Base-by-base conservation (phyloP, 306 rosid genomes). In the Inga laurina region DNA sequence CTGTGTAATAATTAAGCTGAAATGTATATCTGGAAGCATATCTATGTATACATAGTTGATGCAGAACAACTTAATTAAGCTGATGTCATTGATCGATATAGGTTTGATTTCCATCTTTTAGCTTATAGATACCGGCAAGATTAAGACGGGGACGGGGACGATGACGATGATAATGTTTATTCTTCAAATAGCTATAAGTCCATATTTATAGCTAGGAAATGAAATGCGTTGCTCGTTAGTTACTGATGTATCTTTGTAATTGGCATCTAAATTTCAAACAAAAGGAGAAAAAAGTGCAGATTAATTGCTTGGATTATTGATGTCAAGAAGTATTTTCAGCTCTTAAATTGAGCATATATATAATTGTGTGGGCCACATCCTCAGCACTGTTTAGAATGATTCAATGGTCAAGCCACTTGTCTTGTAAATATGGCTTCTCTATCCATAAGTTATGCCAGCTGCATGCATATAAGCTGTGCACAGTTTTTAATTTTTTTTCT, bases 41-140 rank as follows among this genome's bases (percentile, higher is more conserved):
- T 30, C 11, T 43, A 39, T 46, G 52, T 12, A 2, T 49, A 18
- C 8, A 51, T 15, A 30, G 44, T 32, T 52, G 41, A 3, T 48
- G 77, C 4, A 35, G 64, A 57, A 19, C 56, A 56, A 67, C 3
- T 39, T 62, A 15, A 75, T 24, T 9, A 59, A 59, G 62, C 56
- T 84, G 88, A 39, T 39, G 8, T 39, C 8, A 39, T 39, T 79
- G 84, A 84, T 84, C 74, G 52, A 79, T 79, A 37, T 57, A 71
- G 59, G 71, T 66, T 66, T 72, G 51, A 46, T 72, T 70, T 70
- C 2, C 34, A 41, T 70, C 19, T 41, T 70, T 48, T 49, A 7
- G 71, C 43, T 32, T 30, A 32, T 65, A 1, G 11, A 12, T 5
- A 32, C 9, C 34, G 8, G 69, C 15, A 32, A 65, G 11, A 32